These are phyloP conservation scores for Aphanomyces astaci DNA, from an alignment of 352 stramenopile species.

Conservation along the genomic window DNA sequence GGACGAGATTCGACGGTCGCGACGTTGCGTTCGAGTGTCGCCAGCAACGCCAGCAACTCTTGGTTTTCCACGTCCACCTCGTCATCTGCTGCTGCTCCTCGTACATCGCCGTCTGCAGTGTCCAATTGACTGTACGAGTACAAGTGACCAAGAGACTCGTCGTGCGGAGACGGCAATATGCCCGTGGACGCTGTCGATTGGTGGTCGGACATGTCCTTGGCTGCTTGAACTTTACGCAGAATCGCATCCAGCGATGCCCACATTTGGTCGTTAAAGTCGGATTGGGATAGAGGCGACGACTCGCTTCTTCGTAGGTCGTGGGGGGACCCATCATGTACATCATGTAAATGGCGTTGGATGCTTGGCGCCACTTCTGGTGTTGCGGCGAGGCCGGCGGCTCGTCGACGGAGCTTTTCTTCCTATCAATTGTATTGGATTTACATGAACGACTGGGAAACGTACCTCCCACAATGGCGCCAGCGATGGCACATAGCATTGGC, in stretches of 20 bases:
- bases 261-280: constrained; percentile 75
- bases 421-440: constrained; percentile 26
- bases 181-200: too few species aligned
- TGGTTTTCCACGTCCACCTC: constrained; percentile 18
- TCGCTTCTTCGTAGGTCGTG: not conserved
- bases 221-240: constrained; percentile 27
- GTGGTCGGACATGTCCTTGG: too few species aligned
- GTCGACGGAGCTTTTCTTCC: constrained; percentile 56
- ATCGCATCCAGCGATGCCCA: constrained; percentile 51
- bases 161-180: too few species aligned
- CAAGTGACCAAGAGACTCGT: not conserved
- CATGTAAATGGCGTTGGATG: constrained; percentile 48
- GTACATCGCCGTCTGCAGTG: not conserved
- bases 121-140: constrained; percentile 39
- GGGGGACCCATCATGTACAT: not conserved
- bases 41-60: constrained; percentile 23
- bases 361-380: constrained; percentile 48
- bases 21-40: not conserved
- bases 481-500: constrained; percentile 63
- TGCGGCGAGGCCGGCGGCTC: constrained; percentile 40
- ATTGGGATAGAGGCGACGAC: constrained; percentile 59
- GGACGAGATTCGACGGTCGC: not conserved
- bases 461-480: constrained; percentile 79
- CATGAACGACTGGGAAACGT: not conserved
- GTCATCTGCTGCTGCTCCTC: constrained; percentile 24